Percentiles rank a stretch among this genome's conserved stretches.
phyloP scores from a whole-genome alignment of 768 basidiomycete species.

The Coprinopsis marcescibilis region DNA sequence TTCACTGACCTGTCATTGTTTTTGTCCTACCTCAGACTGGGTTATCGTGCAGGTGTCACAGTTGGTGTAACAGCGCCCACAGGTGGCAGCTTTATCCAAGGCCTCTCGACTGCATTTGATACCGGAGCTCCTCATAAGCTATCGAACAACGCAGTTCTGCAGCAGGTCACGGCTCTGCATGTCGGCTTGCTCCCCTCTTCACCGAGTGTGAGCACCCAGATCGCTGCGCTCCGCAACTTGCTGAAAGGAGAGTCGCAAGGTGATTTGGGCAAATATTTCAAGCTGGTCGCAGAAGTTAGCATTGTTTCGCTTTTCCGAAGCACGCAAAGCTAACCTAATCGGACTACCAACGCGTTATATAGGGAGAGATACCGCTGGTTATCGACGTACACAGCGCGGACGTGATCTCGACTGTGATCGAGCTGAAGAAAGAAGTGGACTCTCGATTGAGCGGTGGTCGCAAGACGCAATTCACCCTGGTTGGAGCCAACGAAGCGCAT shows the following conservation, averaged over 20 bases:
- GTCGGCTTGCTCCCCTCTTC: conserved; percentile 40
- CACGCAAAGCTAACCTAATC: not conserved
- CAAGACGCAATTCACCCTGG: conserved; percentile 36
- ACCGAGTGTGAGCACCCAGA: conserved; percentile 62
- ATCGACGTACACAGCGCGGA: conserved; percentile 62
- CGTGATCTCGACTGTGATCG: conserved; percentile 58
- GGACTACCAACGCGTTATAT: not conserved
- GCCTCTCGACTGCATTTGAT: conserved; percentile 54
- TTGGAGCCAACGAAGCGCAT: conserved; percentile 62
- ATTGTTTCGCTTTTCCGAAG: too few species aligned
- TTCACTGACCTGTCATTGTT: not conserved
- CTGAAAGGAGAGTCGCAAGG: conserved; percentile 36
- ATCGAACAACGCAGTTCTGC: conserved; percentile 49
- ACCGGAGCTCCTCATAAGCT: conserved; percentile 52
- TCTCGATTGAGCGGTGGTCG: conserved; percentile 24
- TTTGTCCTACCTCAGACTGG: conserved; percentile 35
- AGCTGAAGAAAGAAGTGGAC: conserved; percentile 61
- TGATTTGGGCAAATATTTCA: conserved; percentile 36
- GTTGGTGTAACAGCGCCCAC: conserved; percentile 52
- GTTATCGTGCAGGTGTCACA: conserved; percentile 62
- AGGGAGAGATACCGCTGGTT: conserved; percentile 58
- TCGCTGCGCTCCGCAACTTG: conserved; percentile 51
- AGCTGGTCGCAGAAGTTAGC: conserved; percentile 44
- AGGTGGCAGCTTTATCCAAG: conserved; percentile 44
- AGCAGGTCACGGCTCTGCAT: conserved; percentile 57